These are phyloP conservation scores for Fusarium succisae DNA, from an alignment of 2,329 filamentous ascomycete genomes.

Conservation along the genomic window DNA sequence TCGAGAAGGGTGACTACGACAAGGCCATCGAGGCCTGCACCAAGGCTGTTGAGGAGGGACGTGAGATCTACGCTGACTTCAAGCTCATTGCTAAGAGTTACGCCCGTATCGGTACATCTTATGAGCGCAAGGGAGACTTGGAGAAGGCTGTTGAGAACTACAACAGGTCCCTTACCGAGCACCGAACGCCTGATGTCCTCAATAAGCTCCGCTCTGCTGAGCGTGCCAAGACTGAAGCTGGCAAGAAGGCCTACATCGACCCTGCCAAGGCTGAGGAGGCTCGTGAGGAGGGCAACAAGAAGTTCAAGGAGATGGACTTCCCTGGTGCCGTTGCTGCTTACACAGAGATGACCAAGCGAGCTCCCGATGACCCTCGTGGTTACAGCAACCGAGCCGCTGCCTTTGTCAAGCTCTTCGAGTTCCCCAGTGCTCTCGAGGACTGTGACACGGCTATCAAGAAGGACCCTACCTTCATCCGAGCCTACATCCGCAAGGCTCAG, in stretches of 20 bases:
- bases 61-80: conserved; percentile 91
- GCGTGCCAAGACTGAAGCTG: conserved; percentile 81
- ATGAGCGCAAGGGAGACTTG: conserved; percentile 89
- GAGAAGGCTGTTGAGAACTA: conserved; percentile 86
- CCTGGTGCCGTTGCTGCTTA: conserved; percentile 94
- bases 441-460: conserved; percentile 91
- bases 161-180: conserved; percentile 93
- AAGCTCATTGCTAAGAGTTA: conserved; percentile 99
- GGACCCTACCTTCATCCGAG: conserved; percentile 91
- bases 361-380: conserved; percentile 89
- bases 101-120: conserved; percentile 90
- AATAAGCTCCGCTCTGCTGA: conserved; percentile 91
- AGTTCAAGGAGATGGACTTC: conserved; percentile 98
- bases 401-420: conserved; percentile 95
- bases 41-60: conserved; percentile 89
- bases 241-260: conserved; percentile 84
- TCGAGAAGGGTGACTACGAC: conserved; percentile 95
- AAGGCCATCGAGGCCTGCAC: conserved; percentile 87
- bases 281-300: conserved; percentile 91
- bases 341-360: conserved; percentile 95
- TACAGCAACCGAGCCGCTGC: conserved; percentile 98
- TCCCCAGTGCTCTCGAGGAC: conserved; percentile 92
- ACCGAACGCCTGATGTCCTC: conserved; percentile 93
- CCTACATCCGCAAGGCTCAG: conserved; percentile 96
- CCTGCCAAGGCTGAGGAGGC: conserved; percentile 94